Conservation (phyloP, 805 yeast species). For the Brettanomyces nanus region DNA sequence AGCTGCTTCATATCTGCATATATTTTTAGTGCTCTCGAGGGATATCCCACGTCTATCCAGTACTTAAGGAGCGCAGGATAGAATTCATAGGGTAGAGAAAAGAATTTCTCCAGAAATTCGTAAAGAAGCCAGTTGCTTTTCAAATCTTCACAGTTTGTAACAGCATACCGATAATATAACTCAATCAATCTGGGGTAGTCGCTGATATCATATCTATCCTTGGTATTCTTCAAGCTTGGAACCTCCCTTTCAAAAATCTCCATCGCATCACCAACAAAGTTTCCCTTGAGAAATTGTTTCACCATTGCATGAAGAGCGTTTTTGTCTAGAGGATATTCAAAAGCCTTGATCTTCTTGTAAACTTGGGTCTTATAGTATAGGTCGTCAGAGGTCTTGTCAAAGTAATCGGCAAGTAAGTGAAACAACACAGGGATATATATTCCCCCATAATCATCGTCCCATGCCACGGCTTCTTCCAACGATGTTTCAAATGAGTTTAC, state of each 20-base stretch:
- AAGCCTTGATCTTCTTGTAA: conserved; percentile 35
- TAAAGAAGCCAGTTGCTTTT: conserved; percentile 55
- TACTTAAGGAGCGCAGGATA: conserved; percentile 52
- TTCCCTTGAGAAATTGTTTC: conserved; percentile 26
- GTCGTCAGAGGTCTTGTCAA: conserved; percentile 12
- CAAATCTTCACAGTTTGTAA: conserved; percentile 27
- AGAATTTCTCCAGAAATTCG: conserved; percentile 45
- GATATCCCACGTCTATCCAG: conserved; percentile 45
- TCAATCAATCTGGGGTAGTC: conserved; percentile 8
- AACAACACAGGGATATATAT: conserved; percentile 21
- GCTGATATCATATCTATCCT: background rate
- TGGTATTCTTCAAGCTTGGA: conserved; percentile 9
- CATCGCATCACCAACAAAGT: conserved; percentile 32
- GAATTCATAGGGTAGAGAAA: conserved; percentile 48
- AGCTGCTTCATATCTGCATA: conserved; percentile 53
- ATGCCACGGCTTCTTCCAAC: conserved; percentile 31
- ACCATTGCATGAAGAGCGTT: conserved; percentile 32
- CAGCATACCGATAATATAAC: conserved; percentile 37
- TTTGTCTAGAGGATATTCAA: conserved; percentile 29
- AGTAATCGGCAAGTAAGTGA: conserved; percentile 16
- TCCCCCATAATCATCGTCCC: conserved; percentile 31
- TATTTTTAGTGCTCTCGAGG: conserved; percentile 53
- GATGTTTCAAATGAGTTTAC: conserved; percentile 28
- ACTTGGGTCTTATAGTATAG: conserved; percentile 19
- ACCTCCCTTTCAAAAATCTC: conserved; percentile 36